Conservation (phyloP, 1,284 basidiomycete species). For the Cutaneotrichosporon sp. region DNA sequence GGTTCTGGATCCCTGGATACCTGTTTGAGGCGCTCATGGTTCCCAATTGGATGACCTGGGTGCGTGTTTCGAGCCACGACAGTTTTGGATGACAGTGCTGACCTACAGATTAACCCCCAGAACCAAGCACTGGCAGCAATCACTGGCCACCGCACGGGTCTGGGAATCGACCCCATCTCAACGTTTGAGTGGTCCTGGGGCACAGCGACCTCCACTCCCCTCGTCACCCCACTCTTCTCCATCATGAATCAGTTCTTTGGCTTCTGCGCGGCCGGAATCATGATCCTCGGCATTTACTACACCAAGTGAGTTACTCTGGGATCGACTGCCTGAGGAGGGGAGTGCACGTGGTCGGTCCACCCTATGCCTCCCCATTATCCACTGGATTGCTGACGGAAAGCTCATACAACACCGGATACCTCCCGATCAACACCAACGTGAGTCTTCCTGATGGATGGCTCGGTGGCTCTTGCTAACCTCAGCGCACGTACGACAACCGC, state of each 20-base stretch:
- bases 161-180: conserved; percentile 41
- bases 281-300: conserved; percentile 25
- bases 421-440: conserved; percentile 30
- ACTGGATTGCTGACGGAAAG: neutral
- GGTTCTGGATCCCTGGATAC: conserved; percentile 53
- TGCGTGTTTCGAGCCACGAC: neutral
- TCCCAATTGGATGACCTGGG: conserved; percentile 64
- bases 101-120: conserved; percentile 59
- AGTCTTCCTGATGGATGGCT: neutral
- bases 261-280: conserved; percentile 12
- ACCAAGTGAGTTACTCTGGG: conserved; percentile 12
- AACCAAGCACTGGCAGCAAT: conserved; percentile 22
- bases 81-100: neutral
- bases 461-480: neutral
- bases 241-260: conserved; percentile 16
- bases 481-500: conserved; percentile 28
- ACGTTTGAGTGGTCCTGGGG: conserved; percentile 34
- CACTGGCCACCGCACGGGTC: conserved; percentile 29
- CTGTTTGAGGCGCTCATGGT: conserved; percentile 55
- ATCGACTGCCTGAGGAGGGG: too few species aligned
- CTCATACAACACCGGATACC: conserved; percentile 17
- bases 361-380: neutral
- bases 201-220: conserved; percentile 39
- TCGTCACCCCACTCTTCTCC: conserved; percentile 19
- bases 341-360: too few species aligned